A percentile compares a stretch with the other conserved stretches of the same genome.
Conservation (phyloP, 805 yeast genomes). For the Saccharomycopsis amapae region DNA sequence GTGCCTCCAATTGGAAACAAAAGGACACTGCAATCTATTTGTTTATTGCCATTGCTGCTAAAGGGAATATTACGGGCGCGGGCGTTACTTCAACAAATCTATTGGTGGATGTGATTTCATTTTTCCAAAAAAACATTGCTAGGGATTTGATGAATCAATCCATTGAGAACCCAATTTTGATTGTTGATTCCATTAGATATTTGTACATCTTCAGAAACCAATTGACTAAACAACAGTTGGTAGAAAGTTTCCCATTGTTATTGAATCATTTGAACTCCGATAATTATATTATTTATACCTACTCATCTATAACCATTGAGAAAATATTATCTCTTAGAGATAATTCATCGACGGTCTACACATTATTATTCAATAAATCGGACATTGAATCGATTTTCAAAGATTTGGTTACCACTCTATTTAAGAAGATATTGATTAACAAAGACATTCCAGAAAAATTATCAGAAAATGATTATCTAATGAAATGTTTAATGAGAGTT, state of each 20-base stretch:
- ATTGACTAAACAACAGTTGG: constrained; percentile 74
- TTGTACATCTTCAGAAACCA: constrained; percentile 89
- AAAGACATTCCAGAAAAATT: constrained; percentile 73
- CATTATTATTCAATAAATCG: constrained; percentile 53
- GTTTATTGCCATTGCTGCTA: constrained; percentile 84
- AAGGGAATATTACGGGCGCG: constrained; percentile 76
- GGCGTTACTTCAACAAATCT: constrained; percentile 86
- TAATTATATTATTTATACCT: constrained; percentile 82
- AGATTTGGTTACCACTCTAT: constrained; percentile 57
- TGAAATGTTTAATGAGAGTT: constrained; percentile 83
- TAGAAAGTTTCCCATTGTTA: constrained; percentile 72
- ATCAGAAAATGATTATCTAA: constrained; percentile 90
- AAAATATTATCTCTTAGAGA: constrained; percentile 74
- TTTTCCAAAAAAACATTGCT: constrained; percentile 75
- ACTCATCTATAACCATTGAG: constrained; percentile 89
- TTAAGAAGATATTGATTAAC: constrained; percentile 55
- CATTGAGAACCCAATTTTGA: constrained; percentile 65
- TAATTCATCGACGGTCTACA: constrained; percentile 3
- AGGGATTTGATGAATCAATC: constrained; percentile 58
- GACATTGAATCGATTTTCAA: constrained; percentile 64
- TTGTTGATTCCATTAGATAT: constrained; percentile 89
- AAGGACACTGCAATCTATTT: constrained; percentile 84
- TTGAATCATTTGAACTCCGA: constrained; percentile 58
- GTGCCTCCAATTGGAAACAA: constrained; percentile 62
- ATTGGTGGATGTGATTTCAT: constrained; percentile 77